phyloP scores from a whole-genome alignment of 192 early-diverging fungal species.

The Helicostylum pulchrum region DNA sequence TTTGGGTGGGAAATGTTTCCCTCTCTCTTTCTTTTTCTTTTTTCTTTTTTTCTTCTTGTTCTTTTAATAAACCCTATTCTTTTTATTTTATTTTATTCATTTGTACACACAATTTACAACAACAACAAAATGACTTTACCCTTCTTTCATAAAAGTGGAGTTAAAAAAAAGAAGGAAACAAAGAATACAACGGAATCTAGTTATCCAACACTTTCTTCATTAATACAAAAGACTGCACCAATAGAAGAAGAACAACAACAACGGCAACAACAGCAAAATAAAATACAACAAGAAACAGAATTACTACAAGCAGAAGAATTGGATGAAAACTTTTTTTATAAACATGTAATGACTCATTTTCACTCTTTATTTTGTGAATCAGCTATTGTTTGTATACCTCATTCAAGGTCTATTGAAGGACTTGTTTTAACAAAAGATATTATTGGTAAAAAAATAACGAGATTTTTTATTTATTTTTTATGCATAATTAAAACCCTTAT shows the following conservation, averaged over 20 bases:
- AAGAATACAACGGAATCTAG: neutral
- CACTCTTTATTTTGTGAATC: slow-evolving; percentile 38
- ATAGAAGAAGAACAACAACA: slow-evolving; percentile 12
- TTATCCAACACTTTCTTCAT: slow-evolving; percentile 29
- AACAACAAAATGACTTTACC: slow-evolving; percentile 7
- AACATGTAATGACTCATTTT: slow-evolving; percentile 23
- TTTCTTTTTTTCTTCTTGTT: slow-evolving; percentile 5
- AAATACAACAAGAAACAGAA: neutral
- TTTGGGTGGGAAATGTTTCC: too few species aligned
- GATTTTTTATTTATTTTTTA: neutral
- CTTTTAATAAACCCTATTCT: neutral
- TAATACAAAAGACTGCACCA: slow-evolving; percentile 13
- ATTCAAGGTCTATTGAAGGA: slow-evolving; percentile 41
- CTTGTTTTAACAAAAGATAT: slow-evolving; percentile 41
- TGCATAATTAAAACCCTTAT: slow-evolving; percentile 6
- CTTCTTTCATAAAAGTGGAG: slow-evolving; percentile 11
- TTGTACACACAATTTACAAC: too few species aligned
- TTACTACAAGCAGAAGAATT: slow-evolving; percentile 27
- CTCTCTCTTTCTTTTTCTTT: neutral
- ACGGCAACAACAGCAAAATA: slow-evolving; percentile 9
- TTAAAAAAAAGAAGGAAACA: slow-evolving; percentile 12
- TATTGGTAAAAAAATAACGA: slow-evolving; percentile 35
- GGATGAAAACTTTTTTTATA: slow-evolving; percentile 35
- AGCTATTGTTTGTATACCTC: slow-evolving; percentile 46
- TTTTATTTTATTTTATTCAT: too few species aligned